Percentiles rank a stretch among this genome's conserved stretches.
Evolutionary conservation across 768 basidiomycete species (phyloP).

Genomic region (Cystobasidium ongulense): DNA sequence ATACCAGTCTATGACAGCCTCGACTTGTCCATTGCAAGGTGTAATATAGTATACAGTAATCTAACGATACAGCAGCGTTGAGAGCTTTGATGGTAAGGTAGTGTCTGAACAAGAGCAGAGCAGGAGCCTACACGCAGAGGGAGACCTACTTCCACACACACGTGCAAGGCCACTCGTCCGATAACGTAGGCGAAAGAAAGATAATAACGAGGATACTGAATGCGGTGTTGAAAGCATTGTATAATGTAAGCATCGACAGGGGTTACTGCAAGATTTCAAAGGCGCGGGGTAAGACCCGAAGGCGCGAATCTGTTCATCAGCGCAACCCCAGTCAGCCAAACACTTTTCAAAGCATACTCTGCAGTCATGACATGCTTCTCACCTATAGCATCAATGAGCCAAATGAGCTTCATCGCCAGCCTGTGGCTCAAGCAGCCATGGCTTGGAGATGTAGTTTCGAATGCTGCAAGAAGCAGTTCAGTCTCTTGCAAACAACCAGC

Average conservation of each 20-base stretch:
- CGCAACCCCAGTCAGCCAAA: too few relatives aligned
- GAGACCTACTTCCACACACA: too few relatives aligned
- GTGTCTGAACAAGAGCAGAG: too few relatives aligned
- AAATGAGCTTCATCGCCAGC: neutral
- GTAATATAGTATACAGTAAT: neutral
- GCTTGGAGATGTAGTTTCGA: conserved; percentile 41
- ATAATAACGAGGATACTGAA: neutral
- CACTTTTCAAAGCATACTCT: too few relatives aligned
- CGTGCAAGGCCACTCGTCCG: too few relatives aligned
- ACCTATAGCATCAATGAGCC: neutral
- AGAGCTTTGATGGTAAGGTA: neutral
- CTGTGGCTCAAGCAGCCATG: conserved; percentile 35
- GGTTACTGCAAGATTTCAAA: neutral
- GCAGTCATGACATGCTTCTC: too few relatives aligned
- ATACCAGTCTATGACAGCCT: too few relatives aligned
- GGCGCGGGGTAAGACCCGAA: too few relatives aligned
- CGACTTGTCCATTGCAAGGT: neutral
- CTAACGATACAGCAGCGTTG: conserved; percentile 18
- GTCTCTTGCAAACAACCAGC: too few relatives aligned
- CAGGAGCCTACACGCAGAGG: too few relatives aligned
- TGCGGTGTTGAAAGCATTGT: conserved; percentile 21
- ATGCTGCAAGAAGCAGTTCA: conserved; percentile 30
- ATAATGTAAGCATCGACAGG: neutral
- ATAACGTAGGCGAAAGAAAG: neutral
- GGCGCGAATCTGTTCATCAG: too few relatives aligned